Evolutionary conservation across 805 yeast species (phyloP).

Genomic region (Maudiozyma pseudohumilis): DNA sequence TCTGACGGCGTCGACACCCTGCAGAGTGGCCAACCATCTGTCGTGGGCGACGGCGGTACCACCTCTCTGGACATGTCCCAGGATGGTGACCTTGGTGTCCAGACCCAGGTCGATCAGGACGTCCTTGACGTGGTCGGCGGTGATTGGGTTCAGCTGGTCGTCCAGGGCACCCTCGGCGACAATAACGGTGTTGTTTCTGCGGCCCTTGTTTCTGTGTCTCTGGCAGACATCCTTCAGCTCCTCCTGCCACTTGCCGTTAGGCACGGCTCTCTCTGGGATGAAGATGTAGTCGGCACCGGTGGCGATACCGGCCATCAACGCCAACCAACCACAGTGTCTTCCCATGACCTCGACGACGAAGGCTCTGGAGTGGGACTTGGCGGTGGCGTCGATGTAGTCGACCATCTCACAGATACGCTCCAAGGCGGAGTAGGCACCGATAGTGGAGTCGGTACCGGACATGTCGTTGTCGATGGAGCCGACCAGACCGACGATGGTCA

Average conservation of each 20-base stretch:
- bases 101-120: conserved; percentile 76
- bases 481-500: conserved; percentile 87
- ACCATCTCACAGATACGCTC: conserved; percentile 89
- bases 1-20: conserved; percentile 95
- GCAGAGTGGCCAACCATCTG: conserved; percentile 82
- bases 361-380: conserved; percentile 93
- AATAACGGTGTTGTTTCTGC: conserved; percentile 89
- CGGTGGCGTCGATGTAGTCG: conserved; percentile 96
- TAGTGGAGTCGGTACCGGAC: conserved; percentile 94
- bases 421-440: conserved; percentile 90
- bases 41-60: conserved; percentile 97
- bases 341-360: conserved; percentile 99
- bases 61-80: conserved; percentile 98
- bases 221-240: conserved; percentile 65
- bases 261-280: conserved; percentile 89
- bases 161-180: conserved; percentile 98
- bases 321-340: conserved; percentile 98
- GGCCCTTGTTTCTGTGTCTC: conserved; percentile 78
- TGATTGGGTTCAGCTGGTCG: conserved; percentile 66
- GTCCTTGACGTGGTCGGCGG: conserved; percentile 70
- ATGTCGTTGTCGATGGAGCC: conserved; percentile 98
- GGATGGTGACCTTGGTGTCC: conserved; percentile 88
- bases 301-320: conserved; percentile 93
- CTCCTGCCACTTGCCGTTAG: conserved; percentile 63
- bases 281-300: conserved; percentile 92